Conservation (phyloP, 1,139 yeast genomes). For the Eremothecium sinecaudum region DNA sequence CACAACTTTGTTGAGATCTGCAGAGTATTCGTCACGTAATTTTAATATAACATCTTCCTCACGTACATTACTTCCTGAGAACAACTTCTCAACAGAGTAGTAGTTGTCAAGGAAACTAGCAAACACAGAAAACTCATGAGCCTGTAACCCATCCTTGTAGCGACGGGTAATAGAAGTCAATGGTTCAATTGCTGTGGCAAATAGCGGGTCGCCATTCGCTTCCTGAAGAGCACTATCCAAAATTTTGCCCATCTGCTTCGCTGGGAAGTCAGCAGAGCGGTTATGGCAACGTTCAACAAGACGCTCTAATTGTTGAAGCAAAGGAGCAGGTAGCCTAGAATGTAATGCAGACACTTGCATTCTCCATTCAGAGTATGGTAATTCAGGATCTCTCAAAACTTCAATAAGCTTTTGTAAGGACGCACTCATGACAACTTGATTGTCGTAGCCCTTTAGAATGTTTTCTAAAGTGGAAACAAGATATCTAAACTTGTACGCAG, state of each 20-base stretch:
- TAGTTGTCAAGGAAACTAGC: conserved; percentile 62
- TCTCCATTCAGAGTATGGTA: conserved; percentile 92
- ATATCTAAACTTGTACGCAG: conserved; percentile 62
- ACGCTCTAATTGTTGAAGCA: conserved; percentile 57
- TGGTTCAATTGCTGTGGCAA: conserved; percentile 59
- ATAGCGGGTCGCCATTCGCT: conserved; percentile 42
- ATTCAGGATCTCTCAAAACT: conserved; percentile 64
- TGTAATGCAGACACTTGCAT: conserved; percentile 82
- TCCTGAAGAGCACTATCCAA: conserved; percentile 35
- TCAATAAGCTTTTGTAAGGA: conserved; percentile 65
- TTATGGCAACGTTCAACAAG: conserved; percentile 59
- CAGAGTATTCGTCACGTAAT: conserved; percentile 79
- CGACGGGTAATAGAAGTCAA: conserved; percentile 59
- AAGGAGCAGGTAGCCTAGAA: conserved; percentile 71
- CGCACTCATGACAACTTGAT: conserved; percentile 84
- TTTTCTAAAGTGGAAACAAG: conserved; percentile 55
- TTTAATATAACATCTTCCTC: conserved; percentile 80
- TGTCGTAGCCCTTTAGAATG: conserved; percentile 84
- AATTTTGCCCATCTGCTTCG: conserved; percentile 63
- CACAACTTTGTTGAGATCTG: conserved; percentile 66
- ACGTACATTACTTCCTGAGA: conserved; percentile 63
- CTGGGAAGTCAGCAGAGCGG: conserved; percentile 84
- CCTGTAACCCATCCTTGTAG: conserved; percentile 66
- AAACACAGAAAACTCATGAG: conserved; percentile 74
- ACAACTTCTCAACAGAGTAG: conserved; percentile 65